A percentile compares a stretch with the other conserved stretches of the same genome.
phyloP scores from a whole-genome alignment of 2,329 filamentous ascomycete genomes.

The Alternaria sp. region DNA sequence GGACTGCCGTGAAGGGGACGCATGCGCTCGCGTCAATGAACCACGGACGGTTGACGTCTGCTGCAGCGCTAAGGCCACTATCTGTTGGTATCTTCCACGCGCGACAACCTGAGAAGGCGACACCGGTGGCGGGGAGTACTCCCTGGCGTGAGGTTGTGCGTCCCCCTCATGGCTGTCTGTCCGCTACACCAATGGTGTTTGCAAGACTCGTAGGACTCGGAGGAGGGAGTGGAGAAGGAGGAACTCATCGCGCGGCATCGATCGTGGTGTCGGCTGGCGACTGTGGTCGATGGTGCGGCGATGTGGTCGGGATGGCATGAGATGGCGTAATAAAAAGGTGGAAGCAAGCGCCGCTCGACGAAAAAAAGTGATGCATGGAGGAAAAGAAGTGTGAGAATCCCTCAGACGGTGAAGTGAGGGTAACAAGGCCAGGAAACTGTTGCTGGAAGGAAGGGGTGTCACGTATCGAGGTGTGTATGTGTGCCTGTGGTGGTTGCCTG shows the following conservation, averaged over 20 bases:
- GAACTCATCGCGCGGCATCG: slow-evolving; percentile 1
- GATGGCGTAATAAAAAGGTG: not conserved
- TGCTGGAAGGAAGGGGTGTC: not conserved
- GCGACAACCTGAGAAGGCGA: slow-evolving; percentile 29
- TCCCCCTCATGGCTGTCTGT: slow-evolving; percentile 15
- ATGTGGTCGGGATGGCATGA: not conserved
- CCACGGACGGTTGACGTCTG: slow-evolving; percentile 36
- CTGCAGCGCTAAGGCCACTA: slow-evolving; percentile 27
- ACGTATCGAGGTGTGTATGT: slow-evolving; percentile 1
- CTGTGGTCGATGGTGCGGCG: not conserved
- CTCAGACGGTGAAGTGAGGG: not conserved
- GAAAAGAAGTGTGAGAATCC: not conserved
- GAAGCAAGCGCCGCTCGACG: not conserved
- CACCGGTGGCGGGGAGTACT: slow-evolving; percentile 33
- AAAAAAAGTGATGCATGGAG: not conserved
- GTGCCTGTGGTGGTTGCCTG: slow-evolving; percentile 1
- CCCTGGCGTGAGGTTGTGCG: slow-evolving; percentile 26
- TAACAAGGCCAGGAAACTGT: not conserved
- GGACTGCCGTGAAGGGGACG: slow-evolving; percentile 16
- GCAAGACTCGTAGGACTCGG: not conserved
- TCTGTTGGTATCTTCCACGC: slow-evolving; percentile 39
- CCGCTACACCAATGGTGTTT: slow-evolving; percentile 13
- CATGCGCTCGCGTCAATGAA: slow-evolving; percentile 28
- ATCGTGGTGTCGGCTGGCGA: not conserved
- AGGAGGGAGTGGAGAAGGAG: not conserved